A percentile compares a stretch with the other conserved stretches of the same genome.
Conservation (phyloP, 2,329 filamentous ascomycete genomes). For the Scedosporium apiospermum region DNA sequence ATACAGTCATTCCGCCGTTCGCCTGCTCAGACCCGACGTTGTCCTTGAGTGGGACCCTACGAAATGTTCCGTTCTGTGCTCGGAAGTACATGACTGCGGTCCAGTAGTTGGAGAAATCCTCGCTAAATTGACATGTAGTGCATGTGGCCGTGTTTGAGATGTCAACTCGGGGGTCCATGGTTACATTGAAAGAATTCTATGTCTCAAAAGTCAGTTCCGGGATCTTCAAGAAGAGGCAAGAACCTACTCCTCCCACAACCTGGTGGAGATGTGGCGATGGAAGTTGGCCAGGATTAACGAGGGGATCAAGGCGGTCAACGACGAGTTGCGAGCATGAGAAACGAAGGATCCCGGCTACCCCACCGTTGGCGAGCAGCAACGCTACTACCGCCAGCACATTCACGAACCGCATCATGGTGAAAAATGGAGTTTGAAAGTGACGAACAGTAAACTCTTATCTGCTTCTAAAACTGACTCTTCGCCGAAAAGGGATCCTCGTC, state of each 20-base stretch:
- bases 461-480: too few species aligned
- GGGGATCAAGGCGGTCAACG: constrained; percentile 21
- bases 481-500: too few species aligned
- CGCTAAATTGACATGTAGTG: constrained; percentile 21
- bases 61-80: constrained; percentile 36
- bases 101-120: constrained; percentile 24
- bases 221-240: too few species aligned
- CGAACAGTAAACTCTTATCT: too few species aligned
- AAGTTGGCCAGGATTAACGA: constrained; percentile 7
- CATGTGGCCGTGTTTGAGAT: not conserved
- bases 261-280: constrained; percentile 28
- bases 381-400: too few species aligned
- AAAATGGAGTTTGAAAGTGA: too few species aligned
- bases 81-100: constrained; percentile 23
- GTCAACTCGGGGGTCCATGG: not conserved
- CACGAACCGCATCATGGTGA: too few species aligned
- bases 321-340: constrained; percentile 39
- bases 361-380: too few species aligned
- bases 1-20: constrained; percentile 26
- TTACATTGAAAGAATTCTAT: too few species aligned
- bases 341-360: constrained; percentile 7
- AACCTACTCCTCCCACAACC: constrained; percentile 24
- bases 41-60: constrained; percentile 57
- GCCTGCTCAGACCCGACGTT: constrained; percentile 21
- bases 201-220: too few species aligned